phyloP scores from a whole-genome alignment of 495 filamentous ascomycete genomes.

The Penicillium steckii region DNA sequence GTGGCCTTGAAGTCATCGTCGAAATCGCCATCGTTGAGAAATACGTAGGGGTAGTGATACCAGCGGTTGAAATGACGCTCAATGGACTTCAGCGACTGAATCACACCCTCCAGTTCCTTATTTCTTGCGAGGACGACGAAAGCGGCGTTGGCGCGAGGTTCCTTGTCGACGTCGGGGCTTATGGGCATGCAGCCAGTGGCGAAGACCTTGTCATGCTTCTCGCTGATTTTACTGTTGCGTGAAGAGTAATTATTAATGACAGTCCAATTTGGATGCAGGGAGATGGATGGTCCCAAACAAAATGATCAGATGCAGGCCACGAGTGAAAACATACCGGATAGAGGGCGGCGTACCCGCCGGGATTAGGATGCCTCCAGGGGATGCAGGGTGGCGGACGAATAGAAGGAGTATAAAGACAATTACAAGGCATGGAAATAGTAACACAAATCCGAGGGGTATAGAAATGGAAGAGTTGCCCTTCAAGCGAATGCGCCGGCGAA shows the following conservation, averaged over 20 bases:
- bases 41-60: slow-evolving; percentile 99
- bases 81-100: slow-evolving; percentile 95
- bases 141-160: slow-evolving; percentile 82
- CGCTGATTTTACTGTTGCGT: slow-evolving; percentile 84
- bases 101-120: slow-evolving; percentile 93
- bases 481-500: slow-evolving; percentile 85
- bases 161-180: slow-evolving; percentile 53
- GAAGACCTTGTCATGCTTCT: slow-evolving; percentile 96
- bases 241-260: neutral
- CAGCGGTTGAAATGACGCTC: slow-evolving; percentile 99
- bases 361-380: slow-evolving; percentile 78
- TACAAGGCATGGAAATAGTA: slow-evolving; percentile 90
- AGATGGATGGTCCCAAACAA: no score
- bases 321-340: slow-evolving; percentile 66
- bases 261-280: neutral
- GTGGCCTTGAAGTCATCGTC: slow-evolving; percentile 87
- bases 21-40: slow-evolving; percentile 97
- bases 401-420: slow-evolving; percentile 87
- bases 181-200: slow-evolving; percentile 75
- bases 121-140: slow-evolving; percentile 96
- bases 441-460: slow-evolving; percentile 87
- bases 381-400: slow-evolving; percentile 85
- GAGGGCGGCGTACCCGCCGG: slow-evolving; percentile 86
- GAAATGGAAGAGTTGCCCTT: slow-evolving; percentile 93
- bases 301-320: no score